A percentile compares a stretch with the other conserved stretches of the same genome.
These are phyloP conservation scores for Antrodiella citrinella DNA, from an alignment of 768 basidiomycete species.

Conservation along the genomic window DNA sequence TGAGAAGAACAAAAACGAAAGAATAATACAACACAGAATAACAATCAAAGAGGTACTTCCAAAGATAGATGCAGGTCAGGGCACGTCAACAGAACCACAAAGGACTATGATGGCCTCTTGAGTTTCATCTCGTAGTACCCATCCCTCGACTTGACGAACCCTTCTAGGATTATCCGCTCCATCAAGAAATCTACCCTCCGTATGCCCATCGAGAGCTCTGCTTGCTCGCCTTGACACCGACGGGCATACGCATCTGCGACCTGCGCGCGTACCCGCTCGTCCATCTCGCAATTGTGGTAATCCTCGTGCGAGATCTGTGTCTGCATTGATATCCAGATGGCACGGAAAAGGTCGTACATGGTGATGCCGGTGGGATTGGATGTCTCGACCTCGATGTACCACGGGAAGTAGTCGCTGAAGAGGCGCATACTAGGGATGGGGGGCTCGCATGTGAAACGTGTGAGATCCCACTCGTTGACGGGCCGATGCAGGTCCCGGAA, in stretches of 20 bases:
- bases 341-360: slow-evolving; percentile 43
- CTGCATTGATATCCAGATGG: slow-evolving; percentile 36
- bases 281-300: slow-evolving; percentile 52
- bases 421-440: slow-evolving; percentile 44
- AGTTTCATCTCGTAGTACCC: slow-evolving; percentile 63
- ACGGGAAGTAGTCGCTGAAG: slow-evolving; percentile 50
- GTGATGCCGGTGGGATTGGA: slow-evolving; percentile 46
- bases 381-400: slow-evolving; percentile 53
- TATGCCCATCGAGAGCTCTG: slow-evolving; percentile 36
- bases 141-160: slow-evolving; percentile 42
- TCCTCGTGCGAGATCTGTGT: slow-evolving; percentile 41
- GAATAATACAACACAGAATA: too few relatives aligned
- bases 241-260: slow-evolving; percentile 37
- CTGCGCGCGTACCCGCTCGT: slow-evolving; percentile 32
- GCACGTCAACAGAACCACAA: too few relatives aligned
- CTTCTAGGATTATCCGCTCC: slow-evolving; percentile 41
- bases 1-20: too few relatives aligned
- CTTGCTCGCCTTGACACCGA: slow-evolving; percentile 30
- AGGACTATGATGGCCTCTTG: slow-evolving; percentile 15
- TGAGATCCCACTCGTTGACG: slow-evolving; percentile 41
- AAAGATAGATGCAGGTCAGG: too few relatives aligned
- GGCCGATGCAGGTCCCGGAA: slow-evolving; percentile 39
- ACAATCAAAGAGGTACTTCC: too few relatives aligned
- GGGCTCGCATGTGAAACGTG: slow-evolving; percentile 46
- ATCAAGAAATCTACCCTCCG: slow-evolving; percentile 55